Evolutionary conservation across 371 early-diverging fungal species (phyloP).

Genomic region (Lichtheimia ornata): DNA sequence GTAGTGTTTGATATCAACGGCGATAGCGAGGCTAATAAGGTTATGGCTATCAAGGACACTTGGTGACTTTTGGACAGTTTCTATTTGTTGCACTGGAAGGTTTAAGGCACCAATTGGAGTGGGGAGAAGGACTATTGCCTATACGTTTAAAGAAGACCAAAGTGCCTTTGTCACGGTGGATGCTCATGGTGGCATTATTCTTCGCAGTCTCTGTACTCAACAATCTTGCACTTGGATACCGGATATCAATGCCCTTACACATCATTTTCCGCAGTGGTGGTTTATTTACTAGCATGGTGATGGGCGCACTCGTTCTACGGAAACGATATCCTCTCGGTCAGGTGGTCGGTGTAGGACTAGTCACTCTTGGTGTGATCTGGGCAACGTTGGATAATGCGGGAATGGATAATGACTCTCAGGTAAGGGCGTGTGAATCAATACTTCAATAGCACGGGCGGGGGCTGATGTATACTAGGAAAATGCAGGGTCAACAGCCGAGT

Average conservation of each 20-base stretch:
- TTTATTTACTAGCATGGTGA: slow-evolving; percentile 81
- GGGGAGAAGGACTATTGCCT: slow-evolving; percentile 41
- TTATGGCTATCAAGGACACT: slow-evolving; percentile 45
- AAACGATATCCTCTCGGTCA: slow-evolving; percentile 51
- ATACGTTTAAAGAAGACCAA: slow-evolving; percentile 62
- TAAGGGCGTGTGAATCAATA: too few species aligned
- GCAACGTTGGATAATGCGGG: slow-evolving; percentile 61
- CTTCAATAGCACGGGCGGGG: too few species aligned
- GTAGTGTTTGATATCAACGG: slow-evolving; percentile 2
- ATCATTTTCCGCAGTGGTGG: slow-evolving; percentile 89
- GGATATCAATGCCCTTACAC: slow-evolving; percentile 85
- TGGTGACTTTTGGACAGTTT: slow-evolving; percentile 90
- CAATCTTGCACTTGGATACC: slow-evolving; percentile 79
- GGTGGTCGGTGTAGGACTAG: slow-evolving; percentile 69
- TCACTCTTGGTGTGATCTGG: slow-evolving; percentile 77
- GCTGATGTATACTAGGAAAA: too few species aligned
- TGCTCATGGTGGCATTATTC: slow-evolving; percentile 76
- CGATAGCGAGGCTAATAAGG: neutral
- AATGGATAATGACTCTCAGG: neutral
- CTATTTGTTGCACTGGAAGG: slow-evolving; percentile 76
- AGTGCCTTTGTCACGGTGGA: slow-evolving; percentile 77
- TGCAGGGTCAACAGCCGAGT: slow-evolving; percentile 45
- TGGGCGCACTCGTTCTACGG: slow-evolving; percentile 71
- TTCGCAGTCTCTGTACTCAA: slow-evolving; percentile 80
- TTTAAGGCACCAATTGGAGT: slow-evolving; percentile 62